phyloP scores from a whole-genome alignment of 331 rosid species.

The Spiraea crenata region DNA sequence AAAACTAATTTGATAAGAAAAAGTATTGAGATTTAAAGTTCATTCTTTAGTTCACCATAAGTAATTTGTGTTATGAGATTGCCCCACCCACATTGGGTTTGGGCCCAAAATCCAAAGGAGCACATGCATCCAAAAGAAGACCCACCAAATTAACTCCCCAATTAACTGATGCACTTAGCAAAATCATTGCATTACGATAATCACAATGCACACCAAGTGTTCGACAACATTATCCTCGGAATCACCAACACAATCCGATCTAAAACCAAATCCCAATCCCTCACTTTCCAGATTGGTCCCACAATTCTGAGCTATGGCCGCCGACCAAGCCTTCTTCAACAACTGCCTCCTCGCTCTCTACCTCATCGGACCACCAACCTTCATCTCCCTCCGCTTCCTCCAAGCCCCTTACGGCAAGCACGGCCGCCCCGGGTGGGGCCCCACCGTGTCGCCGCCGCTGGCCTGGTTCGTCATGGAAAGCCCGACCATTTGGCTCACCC shows the following conservation, averaged over 20 bases:
- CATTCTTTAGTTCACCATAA: no score
- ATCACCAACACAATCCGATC: neutral
- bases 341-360: slow-evolving; percentile 36
- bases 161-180: neutral
- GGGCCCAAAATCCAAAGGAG: neutral
- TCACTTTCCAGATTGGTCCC: no score
- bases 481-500: slow-evolving; percentile 74
- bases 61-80: no score
- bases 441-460: slow-evolving; percentile 53
- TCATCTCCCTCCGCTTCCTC: slow-evolving; percentile 54
- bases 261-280: neutral
- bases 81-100: no score
- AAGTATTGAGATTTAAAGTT: no score
- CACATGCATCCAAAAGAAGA: neutral
- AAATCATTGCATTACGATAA: neutral
- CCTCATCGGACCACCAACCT: slow-evolving; percentile 59
- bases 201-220: neutral
- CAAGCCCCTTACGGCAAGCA: slow-evolving; percentile 91
- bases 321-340: slow-evolving; percentile 40
- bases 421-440: slow-evolving; percentile 76
- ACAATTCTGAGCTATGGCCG: slow-evolving; percentile 21
- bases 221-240: neutral
- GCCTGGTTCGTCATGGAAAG: slow-evolving; percentile 94
- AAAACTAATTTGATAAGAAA: no score
- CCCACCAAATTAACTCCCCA: neutral